These are phyloP conservation scores for Articulospora tetracladia DNA, from an alignment of 495 filamentous ascomycete genomes.

Conservation along the genomic window DNA sequence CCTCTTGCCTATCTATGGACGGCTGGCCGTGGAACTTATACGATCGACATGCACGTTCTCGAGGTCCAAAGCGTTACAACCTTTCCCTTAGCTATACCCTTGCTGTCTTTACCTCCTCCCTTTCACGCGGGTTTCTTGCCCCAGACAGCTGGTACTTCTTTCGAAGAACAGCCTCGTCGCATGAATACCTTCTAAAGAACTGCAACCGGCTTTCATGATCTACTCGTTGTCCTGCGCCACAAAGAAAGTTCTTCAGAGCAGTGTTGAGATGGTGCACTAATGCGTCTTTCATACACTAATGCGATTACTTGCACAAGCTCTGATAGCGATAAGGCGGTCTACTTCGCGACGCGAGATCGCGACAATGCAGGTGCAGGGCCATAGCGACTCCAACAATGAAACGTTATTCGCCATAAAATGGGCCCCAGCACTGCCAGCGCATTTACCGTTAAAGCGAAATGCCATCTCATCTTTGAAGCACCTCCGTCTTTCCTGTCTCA, in stretches of 20 bases:
- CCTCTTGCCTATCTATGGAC: too few relatives aligned
- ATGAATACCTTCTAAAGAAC: background rate
- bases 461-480: slow-evolving; percentile 5
- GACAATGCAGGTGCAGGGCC: slow-evolving; percentile 3
- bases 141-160: background rate
- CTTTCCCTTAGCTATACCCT: too few relatives aligned
- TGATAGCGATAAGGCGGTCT: background rate
- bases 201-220: background rate
- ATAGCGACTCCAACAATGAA: slow-evolving; percentile 12
- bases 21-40: background rate
- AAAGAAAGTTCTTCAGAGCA: background rate
- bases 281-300: too few relatives aligned
- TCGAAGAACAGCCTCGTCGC: background rate
- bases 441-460: slow-evolving; percentile 12
- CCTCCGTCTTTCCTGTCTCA: background rate
- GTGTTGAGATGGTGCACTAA: too few relatives aligned
- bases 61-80: background rate
- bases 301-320: background rate
- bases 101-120: too few relatives aligned
- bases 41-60: background rate
- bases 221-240: background rate
- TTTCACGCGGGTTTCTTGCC: background rate
- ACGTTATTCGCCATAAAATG: slow-evolving; percentile 17
- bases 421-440: slow-evolving; percentile 4
- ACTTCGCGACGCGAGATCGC: background rate